phyloP scores from a whole-genome alignment of 371 early-diverging fungal genomes.

The Batkoa obscura region DNA sequence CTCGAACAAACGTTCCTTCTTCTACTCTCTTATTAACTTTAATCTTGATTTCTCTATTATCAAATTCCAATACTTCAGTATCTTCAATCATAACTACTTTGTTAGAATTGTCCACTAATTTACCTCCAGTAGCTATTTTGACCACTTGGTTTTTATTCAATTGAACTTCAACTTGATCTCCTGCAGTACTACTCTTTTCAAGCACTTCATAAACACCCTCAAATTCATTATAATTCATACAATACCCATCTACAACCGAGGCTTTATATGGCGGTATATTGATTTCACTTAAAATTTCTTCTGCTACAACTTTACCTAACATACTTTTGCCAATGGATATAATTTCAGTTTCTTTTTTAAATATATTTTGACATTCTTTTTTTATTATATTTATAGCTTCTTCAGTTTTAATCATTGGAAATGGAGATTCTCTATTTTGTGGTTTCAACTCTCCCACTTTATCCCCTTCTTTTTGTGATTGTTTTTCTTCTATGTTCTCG shows the following conservation, averaged over 20 bases:
- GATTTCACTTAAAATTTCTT: conserved; percentile 47
- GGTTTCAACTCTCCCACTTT: no score
- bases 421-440: no score
- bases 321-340: background rate
- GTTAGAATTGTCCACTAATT: conserved; percentile 56
- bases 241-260: conserved; percentile 85
- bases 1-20: conserved; percentile 36
- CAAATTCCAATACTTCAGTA: conserved; percentile 38
- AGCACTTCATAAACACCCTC: conserved; percentile 55
- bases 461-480: no score
- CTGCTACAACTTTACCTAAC: conserved; percentile 45
- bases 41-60: conserved; percentile 36
- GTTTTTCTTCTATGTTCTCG: no score
- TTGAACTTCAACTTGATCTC: background rate
- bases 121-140: conserved; percentile 76
- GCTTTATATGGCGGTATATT: conserved; percentile 74
- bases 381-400: no score
- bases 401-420: no score
- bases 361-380: no score
- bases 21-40: background rate
- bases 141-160: conserved; percentile 37
- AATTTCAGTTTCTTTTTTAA: no score
- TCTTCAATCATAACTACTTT: conserved; percentile 90
- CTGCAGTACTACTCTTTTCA: conserved; percentile 23
- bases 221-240: conserved; percentile 61